phyloP scores from a whole-genome alignment of 2,329 filamentous ascomycete species.

The Aureobasidium lini region DNA sequence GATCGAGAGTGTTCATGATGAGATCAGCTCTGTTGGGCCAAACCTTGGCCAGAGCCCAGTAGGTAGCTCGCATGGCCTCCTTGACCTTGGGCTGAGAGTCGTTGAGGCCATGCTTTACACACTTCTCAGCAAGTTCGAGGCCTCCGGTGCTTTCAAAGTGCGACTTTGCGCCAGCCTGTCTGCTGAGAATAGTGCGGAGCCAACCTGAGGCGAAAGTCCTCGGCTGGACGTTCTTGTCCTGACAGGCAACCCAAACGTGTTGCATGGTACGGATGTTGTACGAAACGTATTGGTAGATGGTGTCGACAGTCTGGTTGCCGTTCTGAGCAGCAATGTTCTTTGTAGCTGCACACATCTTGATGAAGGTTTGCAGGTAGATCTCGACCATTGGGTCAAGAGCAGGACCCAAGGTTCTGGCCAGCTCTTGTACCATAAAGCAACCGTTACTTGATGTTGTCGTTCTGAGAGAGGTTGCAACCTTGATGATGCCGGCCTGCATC shows the following conservation, averaged over 20 bases:
- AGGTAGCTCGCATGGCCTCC: conserved; percentile 76
- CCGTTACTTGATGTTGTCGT: conserved; percentile 87
- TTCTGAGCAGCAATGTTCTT: conserved; percentile 89
- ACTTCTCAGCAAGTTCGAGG: conserved; percentile 76
- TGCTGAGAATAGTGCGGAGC: conserved; percentile 74
- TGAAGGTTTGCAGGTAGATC: conserved; percentile 76
- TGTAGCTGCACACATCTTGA: conserved; percentile 81
- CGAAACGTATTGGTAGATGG: conserved; percentile 68
- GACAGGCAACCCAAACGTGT: conserved; percentile 71
- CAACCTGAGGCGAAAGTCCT: conserved; percentile 72
- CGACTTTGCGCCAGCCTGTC: conserved; percentile 69
- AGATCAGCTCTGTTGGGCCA: conserved; percentile 77
- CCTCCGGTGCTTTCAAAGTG: conserved; percentile 80
- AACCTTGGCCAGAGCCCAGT: conserved; percentile 71
- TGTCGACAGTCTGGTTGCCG: conserved; percentile 73
- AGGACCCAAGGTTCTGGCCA: conserved; percentile 67
- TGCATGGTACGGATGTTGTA: conserved; percentile 78
- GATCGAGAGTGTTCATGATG: conserved; percentile 71
- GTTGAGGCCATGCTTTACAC: conserved; percentile 76
- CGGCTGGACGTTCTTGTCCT: conserved; percentile 90
- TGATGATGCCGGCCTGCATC: conserved; percentile 80
- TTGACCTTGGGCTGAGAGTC: conserved; percentile 88
- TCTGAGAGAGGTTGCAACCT: conserved; percentile 71
- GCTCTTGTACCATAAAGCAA: conserved; percentile 75
- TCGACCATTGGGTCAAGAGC: conserved; percentile 84